These are phyloP conservation scores for Solanum chiquidenum DNA, from an alignment of 257 asterid species.

Conservation along the genomic window DNA sequence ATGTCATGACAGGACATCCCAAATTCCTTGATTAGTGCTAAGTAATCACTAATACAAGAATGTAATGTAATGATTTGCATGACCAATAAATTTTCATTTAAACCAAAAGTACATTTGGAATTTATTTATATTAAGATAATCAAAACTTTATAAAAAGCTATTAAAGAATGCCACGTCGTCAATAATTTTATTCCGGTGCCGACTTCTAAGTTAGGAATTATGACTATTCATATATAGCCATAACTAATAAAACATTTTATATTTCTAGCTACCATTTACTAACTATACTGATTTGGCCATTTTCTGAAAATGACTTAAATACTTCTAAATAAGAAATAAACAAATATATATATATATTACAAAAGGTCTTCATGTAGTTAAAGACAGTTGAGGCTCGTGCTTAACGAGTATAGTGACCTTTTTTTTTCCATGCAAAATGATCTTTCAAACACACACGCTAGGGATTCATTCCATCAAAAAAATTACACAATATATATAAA, in stretches of 20 bases:
- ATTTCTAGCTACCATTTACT: not conserved
- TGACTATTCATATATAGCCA: not conserved
- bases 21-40: not conserved
- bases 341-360: not conserved
- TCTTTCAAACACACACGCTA: not conserved
- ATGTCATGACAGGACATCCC: not conserved
- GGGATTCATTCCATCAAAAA: not conserved
- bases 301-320: not conserved
- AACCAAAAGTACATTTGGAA: not conserved
- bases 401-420: constrained; percentile 10
- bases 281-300: not conserved
- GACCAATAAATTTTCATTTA: not conserved
- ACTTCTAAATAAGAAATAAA: not conserved
- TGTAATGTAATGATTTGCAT: not conserved
- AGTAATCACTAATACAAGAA: not conserved
- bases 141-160: not conserved
- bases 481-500: not conserved
- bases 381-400: constrained; percentile 15
- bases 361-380: constrained; percentile 4
- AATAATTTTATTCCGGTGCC: not conserved
- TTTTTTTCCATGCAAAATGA: not conserved
- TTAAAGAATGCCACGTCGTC: not conserved
- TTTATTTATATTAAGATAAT: not conserved
- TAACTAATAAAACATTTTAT: not conserved
- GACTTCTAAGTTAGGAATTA: not conserved